Percentiles rank a stretch among this genome's conserved stretches.
Evolutionary conservation across 768 basidiomycete species (phyloP).

Genomic region (Tylopilus rubrobrunneus): DNA sequence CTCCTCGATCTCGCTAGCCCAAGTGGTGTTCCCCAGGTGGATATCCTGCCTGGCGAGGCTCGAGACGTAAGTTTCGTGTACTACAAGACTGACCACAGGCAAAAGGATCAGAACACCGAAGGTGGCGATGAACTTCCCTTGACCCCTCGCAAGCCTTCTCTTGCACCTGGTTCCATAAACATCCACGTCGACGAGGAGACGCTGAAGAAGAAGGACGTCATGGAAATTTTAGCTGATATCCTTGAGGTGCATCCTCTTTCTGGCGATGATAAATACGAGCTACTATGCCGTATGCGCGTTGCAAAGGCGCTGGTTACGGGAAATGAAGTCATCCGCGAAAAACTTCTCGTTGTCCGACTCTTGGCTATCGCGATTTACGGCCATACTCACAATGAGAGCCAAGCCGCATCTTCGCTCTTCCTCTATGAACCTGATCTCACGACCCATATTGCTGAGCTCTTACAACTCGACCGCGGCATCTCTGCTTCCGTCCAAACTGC

Average conservation of each 20-base stretch:
- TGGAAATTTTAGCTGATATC: constrained; percentile 73
- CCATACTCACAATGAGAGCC: constrained; percentile 77
- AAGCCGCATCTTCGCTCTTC: constrained; percentile 79
- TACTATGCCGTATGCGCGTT: constrained; percentile 81
- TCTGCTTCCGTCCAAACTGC: constrained; percentile 74
- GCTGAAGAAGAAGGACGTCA: constrained; percentile 57
- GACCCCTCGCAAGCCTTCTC: constrained; percentile 48
- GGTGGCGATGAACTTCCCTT: constrained; percentile 38
- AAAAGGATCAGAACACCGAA: constrained; percentile 47
- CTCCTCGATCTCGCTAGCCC: constrained; percentile 67
- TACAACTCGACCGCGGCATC: constrained; percentile 75
- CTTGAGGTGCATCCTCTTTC: constrained; percentile 67
- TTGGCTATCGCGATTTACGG: constrained; percentile 89
- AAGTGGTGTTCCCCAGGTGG: constrained; percentile 49
- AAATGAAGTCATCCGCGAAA: constrained; percentile 62
- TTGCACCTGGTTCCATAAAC: constrained; percentile 47
- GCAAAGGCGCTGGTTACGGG: constrained; percentile 64
- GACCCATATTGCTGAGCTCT: constrained; percentile 80
- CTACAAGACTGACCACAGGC: constrained; percentile 59
- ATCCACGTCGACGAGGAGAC: constrained; percentile 62
- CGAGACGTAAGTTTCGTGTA: constrained; percentile 80
- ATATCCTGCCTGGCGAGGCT: constrained; percentile 65
- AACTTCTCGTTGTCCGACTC: constrained; percentile 76
- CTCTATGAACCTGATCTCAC: constrained; percentile 94
- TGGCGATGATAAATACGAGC: constrained; percentile 80